Base-by-base conservation (phyloP, 1,139 yeast genomes). In the Hansenula lynferdii region DNA sequence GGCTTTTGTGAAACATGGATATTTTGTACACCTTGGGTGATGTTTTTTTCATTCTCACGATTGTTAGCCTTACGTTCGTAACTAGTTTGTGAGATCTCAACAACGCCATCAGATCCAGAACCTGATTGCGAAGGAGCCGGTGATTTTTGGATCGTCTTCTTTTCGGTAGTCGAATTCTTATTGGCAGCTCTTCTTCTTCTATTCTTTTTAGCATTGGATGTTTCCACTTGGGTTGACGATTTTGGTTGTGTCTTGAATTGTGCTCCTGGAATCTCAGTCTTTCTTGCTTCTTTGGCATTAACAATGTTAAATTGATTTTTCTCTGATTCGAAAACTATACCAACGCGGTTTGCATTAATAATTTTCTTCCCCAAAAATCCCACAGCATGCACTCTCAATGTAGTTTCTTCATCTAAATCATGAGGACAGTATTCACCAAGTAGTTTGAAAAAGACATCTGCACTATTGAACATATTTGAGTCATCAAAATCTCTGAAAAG, bases 401-500 rank as follows among this genome's bases (percentile, higher is more conserved):
- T 31, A 20, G 57, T 54, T 36, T 71, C 75, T 25, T 59, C 62
- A 4, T 45, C 44, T 2, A 38, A 39, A 19, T 52, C 47, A 34
- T 57, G 52, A 14, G 51, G 44, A 28, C 43, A 51, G 14, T 49
- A 56, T 8, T 41, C 39, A 2, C 67, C 67, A 35, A 55, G 52
- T 22, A 61, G 40, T 34, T 57, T 56, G 12, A 49, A 40, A n/a
- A 58, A 41, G 6, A 57, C 42, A 20, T 62, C 62, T 8, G 54
- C 53, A 21, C 41, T 45, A 1, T 57, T 52, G 28, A 64, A 56
- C 21, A 69, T 50, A 10, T 52, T 51, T 16, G 67, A 67, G 51
- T 80, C 86, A 46, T 77, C 68, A 51, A 81, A 82, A 54, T 80
- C 89, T 39, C 69, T 69, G 42, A 81, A 65, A 42, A 71, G 72